These are phyloP conservation scores for Hibiscus syriacus DNA, from an alignment of 345 rosid genomes.

Conservation along the genomic window DNA sequence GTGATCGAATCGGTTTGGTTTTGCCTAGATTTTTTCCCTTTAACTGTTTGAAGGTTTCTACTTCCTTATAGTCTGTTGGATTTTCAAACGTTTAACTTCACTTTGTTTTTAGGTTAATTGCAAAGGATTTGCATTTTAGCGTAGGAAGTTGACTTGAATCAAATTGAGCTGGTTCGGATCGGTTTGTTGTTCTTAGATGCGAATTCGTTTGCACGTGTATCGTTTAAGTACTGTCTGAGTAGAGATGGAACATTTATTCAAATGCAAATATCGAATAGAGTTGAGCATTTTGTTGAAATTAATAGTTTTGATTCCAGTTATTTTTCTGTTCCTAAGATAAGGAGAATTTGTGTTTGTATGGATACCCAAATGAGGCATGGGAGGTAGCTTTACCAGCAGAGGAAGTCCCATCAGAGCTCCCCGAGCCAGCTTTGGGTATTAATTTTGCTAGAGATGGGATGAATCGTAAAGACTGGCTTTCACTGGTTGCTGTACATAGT, in stretches of 20 bases:
- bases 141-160: too few species aligned
- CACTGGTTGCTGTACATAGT: slow-evolving; percentile 73
- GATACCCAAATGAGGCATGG: slow-evolving; percentile 72
- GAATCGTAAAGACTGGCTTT: slow-evolving; percentile 78
- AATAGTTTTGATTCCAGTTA: not conserved
- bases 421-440: slow-evolving; percentile 86
- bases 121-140: too few species aligned
- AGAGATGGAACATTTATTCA: not conserved
- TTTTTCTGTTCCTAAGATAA: slow-evolving; percentile 31
- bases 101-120: too few species aligned
- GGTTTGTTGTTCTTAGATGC: not conserved
- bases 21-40: too few species aligned
- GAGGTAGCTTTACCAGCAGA: slow-evolving; percentile 72
- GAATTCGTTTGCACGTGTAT: not conserved
- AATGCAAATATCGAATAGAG: not conserved
- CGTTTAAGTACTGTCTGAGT: not conserved
- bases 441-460: slow-evolving; percentile 83
- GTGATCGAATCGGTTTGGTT: not conserved
- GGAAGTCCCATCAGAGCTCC: slow-evolving; percentile 79
- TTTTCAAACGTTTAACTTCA: too few species aligned
- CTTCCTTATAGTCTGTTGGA: not conserved
- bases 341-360: slow-evolving; percentile 75
- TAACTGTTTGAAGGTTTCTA: too few species aligned
- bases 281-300: not conserved
- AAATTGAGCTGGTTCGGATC: too few species aligned